Conservation (phyloP, 352 stramenopile genomes). For the Aphanomyces stellatus region DNA sequence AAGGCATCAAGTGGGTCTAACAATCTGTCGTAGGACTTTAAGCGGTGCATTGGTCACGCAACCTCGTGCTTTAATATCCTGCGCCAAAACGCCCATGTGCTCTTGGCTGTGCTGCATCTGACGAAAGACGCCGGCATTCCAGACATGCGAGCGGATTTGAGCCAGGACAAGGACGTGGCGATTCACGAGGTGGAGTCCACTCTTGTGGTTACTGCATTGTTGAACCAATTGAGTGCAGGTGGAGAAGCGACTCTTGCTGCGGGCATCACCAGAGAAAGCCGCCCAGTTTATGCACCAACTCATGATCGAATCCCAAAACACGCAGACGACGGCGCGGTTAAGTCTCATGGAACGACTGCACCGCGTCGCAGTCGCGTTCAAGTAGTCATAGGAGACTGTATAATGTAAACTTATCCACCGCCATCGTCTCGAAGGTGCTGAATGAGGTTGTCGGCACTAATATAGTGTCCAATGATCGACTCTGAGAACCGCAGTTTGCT, state of each 20-base stretch:
- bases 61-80: slow-evolving; percentile 23
- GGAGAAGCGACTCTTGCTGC: background rate
- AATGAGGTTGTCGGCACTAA: background rate
- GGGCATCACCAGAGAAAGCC: background rate
- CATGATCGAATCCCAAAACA: slow-evolving; percentile 10
- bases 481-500: slow-evolving; percentile 4
- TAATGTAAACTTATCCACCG: too few relatives aligned
- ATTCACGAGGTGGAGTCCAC: background rate
- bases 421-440: too few relatives aligned
- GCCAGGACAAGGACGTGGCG: background rate
- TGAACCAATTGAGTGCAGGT: too few relatives aligned
- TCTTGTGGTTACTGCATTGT: too few relatives aligned
- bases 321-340: background rate
- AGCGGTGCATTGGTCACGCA: slow-evolving; percentile 19
- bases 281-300: background rate
- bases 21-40: too few relatives aligned
- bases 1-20: too few relatives aligned
- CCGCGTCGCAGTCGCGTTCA: background rate
- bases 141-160: background rate
- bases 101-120: background rate
- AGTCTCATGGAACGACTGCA: background rate
- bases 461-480: background rate
- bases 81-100: background rate
- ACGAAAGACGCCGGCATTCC: slow-evolving; percentile 1
- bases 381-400: background rate